Base-by-base conservation (phyloP, 1,284 basidiomycete species). In the Boletus semigastroideus region DNA sequence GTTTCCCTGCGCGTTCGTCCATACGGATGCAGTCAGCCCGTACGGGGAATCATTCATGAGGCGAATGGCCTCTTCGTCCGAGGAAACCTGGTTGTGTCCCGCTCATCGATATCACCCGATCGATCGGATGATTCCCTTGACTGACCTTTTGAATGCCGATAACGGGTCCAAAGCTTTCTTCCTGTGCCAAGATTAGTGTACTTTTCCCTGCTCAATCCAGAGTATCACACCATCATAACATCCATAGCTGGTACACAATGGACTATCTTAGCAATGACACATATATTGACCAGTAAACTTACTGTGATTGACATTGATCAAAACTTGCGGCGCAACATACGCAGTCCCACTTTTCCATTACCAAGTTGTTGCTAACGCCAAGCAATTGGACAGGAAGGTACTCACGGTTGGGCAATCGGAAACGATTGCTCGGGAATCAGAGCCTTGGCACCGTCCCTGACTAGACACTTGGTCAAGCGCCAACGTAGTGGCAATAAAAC, bases 41-140 rank as follows among this genome's bases (percentile, higher is more conserved):
- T 95, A 98, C 1, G 81, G 83, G n/a, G 94, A 97, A 71, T 98
- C 94, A 70, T 98, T 98, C 91, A 98, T 98, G 30, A 97, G 78
- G 31, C 73, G 67, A 51, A 98, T 74, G 0, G 94, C 94, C 68
- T 96, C 92, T 46, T 87, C 85, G 64, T 95, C 93, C 0, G 85
- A 85, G 13, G 79, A 75, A 20, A 94, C 90, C 83, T 87, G 25
- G 25, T 25, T 25, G 17, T 37, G 19, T 27, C 16, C 30, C 41
- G 39, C 33, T 31, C 4, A 31, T 47, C 8, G n/a, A 39, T 27
- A 1, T 28, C 17, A 16, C 37, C 17, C n/a, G 38, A 28, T 8
- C 10, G 11, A 25, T 36, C 0, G 14, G 13, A n/a, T 40, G 42
- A 25, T 14, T 48, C 19, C 27, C 19, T 20, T 3, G 33, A 30